Percentiles rank a stretch among this genome's conserved stretches.
These are phyloP conservation scores for Paralagenidium karlingii DNA, from an alignment of 352 stramenopile species.

Conservation along the genomic window DNA sequence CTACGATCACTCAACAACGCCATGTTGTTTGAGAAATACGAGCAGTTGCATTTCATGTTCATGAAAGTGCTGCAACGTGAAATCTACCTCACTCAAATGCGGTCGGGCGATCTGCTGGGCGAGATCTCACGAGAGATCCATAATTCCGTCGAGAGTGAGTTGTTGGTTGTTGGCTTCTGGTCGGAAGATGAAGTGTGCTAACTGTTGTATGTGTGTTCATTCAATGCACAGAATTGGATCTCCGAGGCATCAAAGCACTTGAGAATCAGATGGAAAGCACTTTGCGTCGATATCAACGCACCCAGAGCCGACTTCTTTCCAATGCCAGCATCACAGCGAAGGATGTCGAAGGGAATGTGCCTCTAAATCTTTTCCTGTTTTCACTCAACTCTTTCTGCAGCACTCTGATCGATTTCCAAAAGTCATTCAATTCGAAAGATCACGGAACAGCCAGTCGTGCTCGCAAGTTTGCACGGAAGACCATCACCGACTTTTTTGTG, in stretches of 20 bases:
- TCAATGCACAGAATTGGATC: constrained; percentile 19
- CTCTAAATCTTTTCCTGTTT: constrained; percentile 72
- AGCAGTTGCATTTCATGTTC: constrained; percentile 50
- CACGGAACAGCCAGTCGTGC: constrained; percentile 30
- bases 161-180: not conserved
- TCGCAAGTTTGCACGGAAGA: constrained; percentile 27
- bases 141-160: constrained; percentile 26
- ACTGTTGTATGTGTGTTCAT: no score
- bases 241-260: constrained; percentile 21
- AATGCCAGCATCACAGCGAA: constrained; percentile 36
- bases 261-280: constrained; percentile 60
- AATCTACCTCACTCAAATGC: constrained; percentile 68
- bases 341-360: constrained; percentile 71
- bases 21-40: constrained; percentile 73
- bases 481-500: constrained; percentile 34
- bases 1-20: constrained; percentile 56
- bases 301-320: constrained; percentile 38
- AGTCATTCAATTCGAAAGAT: constrained; percentile 44
- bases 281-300: constrained; percentile 38
- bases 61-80: constrained; percentile 73
- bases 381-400: constrained; percentile 77
- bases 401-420: constrained; percentile 58
- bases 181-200: constrained; percentile 9
- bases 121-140: constrained; percentile 58
- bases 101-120: constrained; percentile 42